A percentile compares a stretch with the other conserved stretches of the same genome.
Conservation (phyloP, 148 eudicot genomes). For the Rhododendron griersonianum region DNA sequence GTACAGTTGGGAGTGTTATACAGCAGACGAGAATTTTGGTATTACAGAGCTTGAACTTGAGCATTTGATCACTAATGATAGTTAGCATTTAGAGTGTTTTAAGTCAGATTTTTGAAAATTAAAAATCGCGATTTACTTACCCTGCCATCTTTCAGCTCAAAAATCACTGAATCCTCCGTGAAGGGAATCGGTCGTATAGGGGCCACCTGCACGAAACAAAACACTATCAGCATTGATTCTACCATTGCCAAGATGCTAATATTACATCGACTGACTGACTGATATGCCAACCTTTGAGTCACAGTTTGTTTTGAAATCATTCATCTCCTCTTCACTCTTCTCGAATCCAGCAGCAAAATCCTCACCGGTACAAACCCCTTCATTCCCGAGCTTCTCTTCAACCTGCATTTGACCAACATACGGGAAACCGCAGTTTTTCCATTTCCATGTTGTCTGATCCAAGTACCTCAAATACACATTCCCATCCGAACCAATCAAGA, state of each 20-base stretch:
- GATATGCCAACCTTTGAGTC: slow-evolving; percentile 48
- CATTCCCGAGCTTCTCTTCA: slow-evolving; percentile 12
- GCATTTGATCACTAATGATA: not conserved
- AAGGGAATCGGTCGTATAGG: slow-evolving; percentile 63
- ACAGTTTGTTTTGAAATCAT: slow-evolving; percentile 29
- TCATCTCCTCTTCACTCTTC: slow-evolving; percentile 14
- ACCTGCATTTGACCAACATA: slow-evolving; percentile 14
- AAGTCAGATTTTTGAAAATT: not conserved
- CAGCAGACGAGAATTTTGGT: not conserved
- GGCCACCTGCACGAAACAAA: slow-evolving; percentile 43
- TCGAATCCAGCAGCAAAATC: slow-evolving; percentile 16
- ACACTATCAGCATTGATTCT: not conserved
- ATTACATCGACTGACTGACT: not conserved
- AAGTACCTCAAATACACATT: slow-evolving; percentile 59
- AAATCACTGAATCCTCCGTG: slow-evolving; percentile 60
- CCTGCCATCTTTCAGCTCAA: slow-evolving; percentile 78
- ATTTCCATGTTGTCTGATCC: slow-evolving; percentile 54
- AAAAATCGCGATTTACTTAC: slow-evolving; percentile 33
- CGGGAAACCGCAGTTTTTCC: slow-evolving; percentile 64
- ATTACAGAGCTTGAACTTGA: not conserved
- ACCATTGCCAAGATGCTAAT: not conserved
- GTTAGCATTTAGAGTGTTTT: not conserved
- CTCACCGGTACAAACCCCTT: slow-evolving; percentile 14
- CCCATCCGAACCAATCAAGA: slow-evolving; percentile 73
- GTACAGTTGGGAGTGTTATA: not conserved